Evolutionary conservation across 345 rosid genomes (phyloP), one percentile per base, ranked within the genome.

Genomic region (Acer yangbiense): DNA sequence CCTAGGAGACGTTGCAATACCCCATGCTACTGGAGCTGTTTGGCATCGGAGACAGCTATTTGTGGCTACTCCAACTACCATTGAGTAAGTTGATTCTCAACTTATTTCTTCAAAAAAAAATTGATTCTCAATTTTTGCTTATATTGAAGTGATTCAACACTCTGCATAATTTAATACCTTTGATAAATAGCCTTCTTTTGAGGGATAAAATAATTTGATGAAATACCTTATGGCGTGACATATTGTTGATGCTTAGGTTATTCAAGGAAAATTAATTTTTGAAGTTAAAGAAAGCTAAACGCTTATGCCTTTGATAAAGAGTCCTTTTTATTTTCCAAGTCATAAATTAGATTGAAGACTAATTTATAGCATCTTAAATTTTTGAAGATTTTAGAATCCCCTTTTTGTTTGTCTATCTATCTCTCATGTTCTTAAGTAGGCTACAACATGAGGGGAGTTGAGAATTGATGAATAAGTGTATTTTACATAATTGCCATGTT

Each of bases 11-110:
- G 97, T 96, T 83, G 95, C 98, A 64, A 96, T 96, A 78, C 87
- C 99, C 73, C 75, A 90, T 76, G 97, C 99, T 75, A 96, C 98
- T 63, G 98, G 99, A 80, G 98, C 90, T 84, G 98, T 92, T 86
- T 96, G 99, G 98, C 97, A 94, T 74, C 89, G 98, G 72, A 87
- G 99, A 82, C 99, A 96, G 87, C 91, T 96, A 78, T 96, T 96
- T 81, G 98, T 96, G 80, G 93, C 89, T 75, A 96, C 99, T 8
- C 99, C 98, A 71, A 96, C 98, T 72, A 96, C 98, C 55, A 94
- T 96, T 43, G 99, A 96, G 99, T 96, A 91, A 87, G 97, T 57
- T 43, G 65, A 62, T 68, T 57, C 69, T 21, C 41, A 72, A 55
- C 54, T 48, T 25, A 55, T 72, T 32, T 32, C 35, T 32, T 32